Evolutionary conservation across 306 rosid species (phyloP), one percentile per base, ranked within the genome.

Genomic region (Cucurbita pepo): DNA sequence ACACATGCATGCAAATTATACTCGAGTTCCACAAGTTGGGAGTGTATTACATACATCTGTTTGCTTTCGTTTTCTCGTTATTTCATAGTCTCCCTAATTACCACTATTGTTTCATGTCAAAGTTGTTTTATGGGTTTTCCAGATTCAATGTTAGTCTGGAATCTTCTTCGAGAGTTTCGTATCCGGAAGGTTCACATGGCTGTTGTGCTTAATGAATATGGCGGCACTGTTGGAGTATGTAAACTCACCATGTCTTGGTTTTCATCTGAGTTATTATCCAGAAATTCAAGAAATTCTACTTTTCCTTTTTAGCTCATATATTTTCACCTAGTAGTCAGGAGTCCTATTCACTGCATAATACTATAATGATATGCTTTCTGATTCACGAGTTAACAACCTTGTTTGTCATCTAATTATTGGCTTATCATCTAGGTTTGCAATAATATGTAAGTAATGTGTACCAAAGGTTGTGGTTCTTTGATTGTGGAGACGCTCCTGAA

Each of bases 131-230:
- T 38, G 59, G 71, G 43, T 82, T 78, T 73, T 91, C 84, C 90
- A 95, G 97, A 95, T 95, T 91, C 97, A 74, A 95, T 95, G 99
- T 95, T 93, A 36, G 97, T 95, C 61, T 95, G 99, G 99, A 91
- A 95, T 88, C 99, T 95, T 86, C 97, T 95, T 70, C 86, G 99
- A 80, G 99, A 95, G 86, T 95, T 95, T 61, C 89, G 97, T 79
- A 91, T 95, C 82, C 85, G 96, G 80, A 91, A 95, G 78, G 99
- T 95, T 82, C 99, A 95, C 97, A 95, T 95, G 97, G 97, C 99
- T 22, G 96, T 95, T 61, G 97, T 95, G 77, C 96, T 89, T 73
- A 95, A 95, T 1, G 99, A 95, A 86, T 95, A 95, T 40, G 99
- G 99, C 66, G 99, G 99, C 82, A 95, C 99, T 80, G 88, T 95